A percentile compares a stretch with the other conserved stretches of the same genome.
Evolutionary conservation across 2,329 filamentous ascomycete genomes (phyloP).

Genomic region (Penicillium olsonii): DNA sequence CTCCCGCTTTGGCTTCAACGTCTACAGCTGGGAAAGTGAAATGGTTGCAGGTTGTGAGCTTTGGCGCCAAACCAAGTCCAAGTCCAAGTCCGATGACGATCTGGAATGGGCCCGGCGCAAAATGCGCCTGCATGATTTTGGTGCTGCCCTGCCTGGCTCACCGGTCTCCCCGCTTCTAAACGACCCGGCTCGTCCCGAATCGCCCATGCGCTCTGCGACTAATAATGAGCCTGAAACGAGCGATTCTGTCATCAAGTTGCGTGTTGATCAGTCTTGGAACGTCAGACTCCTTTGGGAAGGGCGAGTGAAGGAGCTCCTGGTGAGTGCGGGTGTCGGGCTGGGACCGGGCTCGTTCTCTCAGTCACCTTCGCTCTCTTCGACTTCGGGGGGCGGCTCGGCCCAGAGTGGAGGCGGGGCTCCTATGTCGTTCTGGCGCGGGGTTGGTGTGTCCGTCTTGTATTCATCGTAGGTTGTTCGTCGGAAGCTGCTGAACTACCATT

Average conservation of each 20-base stretch:
- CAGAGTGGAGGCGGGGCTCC: conserved; percentile 29
- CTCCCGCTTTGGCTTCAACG: conserved; percentile 93
- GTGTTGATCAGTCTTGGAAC: conserved; percentile 83
- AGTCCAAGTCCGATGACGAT: conserved; percentile 36
- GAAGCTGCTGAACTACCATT: neutral
- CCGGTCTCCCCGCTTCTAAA: conserved; percentile 18
- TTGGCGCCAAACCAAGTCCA: conserved; percentile 65
- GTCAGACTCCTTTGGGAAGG: conserved; percentile 92
- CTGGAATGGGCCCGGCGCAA: conserved; percentile 44
- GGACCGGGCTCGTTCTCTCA: conserved; percentile 55
- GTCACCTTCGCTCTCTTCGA: conserved; percentile 26
- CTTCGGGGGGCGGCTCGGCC: conserved; percentile 26
- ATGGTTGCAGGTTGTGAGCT: conserved; percentile 90
- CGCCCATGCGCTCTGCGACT: conserved; percentile 4
- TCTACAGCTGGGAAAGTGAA: conserved; percentile 96
- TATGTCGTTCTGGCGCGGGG: conserved; percentile 43
- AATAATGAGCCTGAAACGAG: conserved; percentile 62
- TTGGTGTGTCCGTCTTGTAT: conserved; percentile 46
- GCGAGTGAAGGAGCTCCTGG: conserved; percentile 84
- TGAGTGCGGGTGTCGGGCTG: conserved; percentile 84
- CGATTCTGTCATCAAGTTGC: conserved; percentile 84
- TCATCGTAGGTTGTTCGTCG: conserved; percentile 34
- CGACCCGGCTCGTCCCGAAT: conserved; percentile 17
- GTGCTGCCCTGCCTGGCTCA: conserved; percentile 20
- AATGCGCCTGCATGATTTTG: conserved; percentile 33